Evolutionary conservation across 768 basidiomycete species (phyloP), one percentile per base, ranked within the genome.

Genomic region (Suillus decipiens): DNA sequence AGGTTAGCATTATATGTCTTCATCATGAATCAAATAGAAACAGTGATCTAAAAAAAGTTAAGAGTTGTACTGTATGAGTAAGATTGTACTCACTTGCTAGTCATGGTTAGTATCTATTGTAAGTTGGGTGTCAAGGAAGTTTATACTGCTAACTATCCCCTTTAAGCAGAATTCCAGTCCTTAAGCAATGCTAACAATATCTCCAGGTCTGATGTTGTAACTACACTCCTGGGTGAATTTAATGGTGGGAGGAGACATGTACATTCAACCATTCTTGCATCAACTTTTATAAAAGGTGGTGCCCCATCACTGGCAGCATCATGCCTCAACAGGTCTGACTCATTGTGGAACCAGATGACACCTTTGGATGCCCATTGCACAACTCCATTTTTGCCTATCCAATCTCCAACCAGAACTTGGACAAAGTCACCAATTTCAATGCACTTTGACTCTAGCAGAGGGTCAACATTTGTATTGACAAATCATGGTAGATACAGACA

Each of bases 361-460:
- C 1, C 43, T 9, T 9, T 9, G 4, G 53, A 8, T 10, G 11
- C 1, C 53, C 36, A 31, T 5, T 8, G 2, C 4, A n/a, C 43
- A 9, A 10, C 3, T 0, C 19, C 43, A n/a, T 9, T 2, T 43
- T n/a, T 43, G 1, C 42, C 19, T 8, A 43, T 8, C 8, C 1
- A 43, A 1, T 43, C n/a, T 43, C 43, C 43, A 10, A n/a, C 4
- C 2, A 0, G 1, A 9, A n/a, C 43, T n/a, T 3, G 1, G 2
- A 43, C n/a, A n/a, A n/a, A n/a, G n/a, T n/a, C n/a, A n/a, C n/a
- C n/a, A n/a, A n/a, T n/a, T n/a, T n/a, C n/a, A n/a, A 45, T 11
- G 0, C 9, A 45, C 10, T 45, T 11, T 2, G 19, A 0, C 10
- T 45, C 43, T 4, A 10, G 0, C 0, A n/a, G 43, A 45, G n/a